Conservation (phyloP, 2,329 filamentous ascomycete species). For the Sphaerulina vaccinii region DNA sequence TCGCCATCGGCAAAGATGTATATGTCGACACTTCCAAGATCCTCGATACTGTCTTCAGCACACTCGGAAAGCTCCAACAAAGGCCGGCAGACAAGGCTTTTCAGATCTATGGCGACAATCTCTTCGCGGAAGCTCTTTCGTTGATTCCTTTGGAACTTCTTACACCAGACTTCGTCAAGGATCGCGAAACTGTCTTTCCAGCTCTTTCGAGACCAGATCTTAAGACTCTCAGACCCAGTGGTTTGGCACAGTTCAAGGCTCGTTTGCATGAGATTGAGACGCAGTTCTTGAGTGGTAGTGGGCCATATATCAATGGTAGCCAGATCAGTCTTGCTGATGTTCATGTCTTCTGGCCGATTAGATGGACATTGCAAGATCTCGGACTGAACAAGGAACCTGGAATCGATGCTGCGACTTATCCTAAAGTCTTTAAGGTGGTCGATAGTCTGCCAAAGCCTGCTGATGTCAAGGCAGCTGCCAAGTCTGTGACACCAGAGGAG, state of each 20-base stretch:
- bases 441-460: constrained; percentile 26
- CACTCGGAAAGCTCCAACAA: constrained; percentile 20
- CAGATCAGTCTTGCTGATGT: constrained; percentile 31
- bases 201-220: constrained; percentile 27
- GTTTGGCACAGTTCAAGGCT: constrained; percentile 25
- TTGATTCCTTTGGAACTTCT: constrained; percentile 27
- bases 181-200: constrained; percentile 33
- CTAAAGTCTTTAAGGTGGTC: constrained; percentile 30
- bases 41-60: constrained; percentile 24
- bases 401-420: constrained; percentile 27
- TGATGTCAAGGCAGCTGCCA: constrained; percentile 12
- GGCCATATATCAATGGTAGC: constrained; percentile 28
- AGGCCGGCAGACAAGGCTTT: constrained; percentile 33
- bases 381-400: constrained; percentile 26
- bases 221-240: constrained; percentile 25
- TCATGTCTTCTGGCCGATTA: constrained; percentile 29
- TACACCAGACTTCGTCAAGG: constrained; percentile 29
- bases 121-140: constrained; percentile 27
- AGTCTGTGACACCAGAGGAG: constrained; percentile 29
- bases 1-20: constrained; percentile 36
- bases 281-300: constrained; percentile 21
- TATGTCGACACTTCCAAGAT: constrained; percentile 33
- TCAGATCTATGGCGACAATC: constrained; percentile 29
- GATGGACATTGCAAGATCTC: constrained; percentile 29
- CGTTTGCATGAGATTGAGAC: constrained; percentile 28